These are phyloP conservation scores for Morella rubra DNA, from an alignment of 306 rosid species.

Conservation along the genomic window DNA sequence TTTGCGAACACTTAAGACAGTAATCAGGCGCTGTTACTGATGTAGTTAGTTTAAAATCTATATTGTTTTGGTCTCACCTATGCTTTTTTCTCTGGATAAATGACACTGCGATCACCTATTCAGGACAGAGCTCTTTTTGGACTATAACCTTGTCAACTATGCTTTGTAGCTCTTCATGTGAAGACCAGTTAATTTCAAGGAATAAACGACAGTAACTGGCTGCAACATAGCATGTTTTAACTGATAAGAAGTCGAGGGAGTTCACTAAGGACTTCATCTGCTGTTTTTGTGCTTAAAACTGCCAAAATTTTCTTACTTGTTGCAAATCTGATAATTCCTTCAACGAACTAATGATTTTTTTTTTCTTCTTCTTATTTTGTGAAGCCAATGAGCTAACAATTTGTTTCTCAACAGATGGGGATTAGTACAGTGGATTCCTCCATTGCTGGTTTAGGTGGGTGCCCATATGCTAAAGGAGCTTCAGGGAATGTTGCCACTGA, in stretches of 20 bases:
- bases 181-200: neutral
- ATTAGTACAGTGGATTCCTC: conserved; percentile 59
- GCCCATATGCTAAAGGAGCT: conserved; percentile 78
- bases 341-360: conserved; percentile 13
- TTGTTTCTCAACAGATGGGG: conserved; percentile 58
- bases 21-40: neutral
- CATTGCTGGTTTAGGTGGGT: conserved; percentile 64
- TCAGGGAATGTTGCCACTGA: conserved; percentile 81
- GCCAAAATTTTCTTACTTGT: neutral
- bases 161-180: neutral
- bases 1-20: neutral
- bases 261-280: neutral
- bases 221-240: neutral
- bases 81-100: neutral
- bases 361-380: neutral
- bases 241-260: neutral
- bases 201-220: neutral
- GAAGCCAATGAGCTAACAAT: conserved; percentile 1
- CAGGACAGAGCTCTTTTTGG: neutral
- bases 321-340: neutral
- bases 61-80: neutral
- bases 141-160: neutral
- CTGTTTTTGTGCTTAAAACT: conserved; percentile 8
- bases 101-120: neutral
- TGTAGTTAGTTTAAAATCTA: neutral